Evolutionary conservation across 169 alveolate genomes (phyloP), one percentile per base, ranked within the genome.

Genomic region (Amoebophrya sp.): DNA sequence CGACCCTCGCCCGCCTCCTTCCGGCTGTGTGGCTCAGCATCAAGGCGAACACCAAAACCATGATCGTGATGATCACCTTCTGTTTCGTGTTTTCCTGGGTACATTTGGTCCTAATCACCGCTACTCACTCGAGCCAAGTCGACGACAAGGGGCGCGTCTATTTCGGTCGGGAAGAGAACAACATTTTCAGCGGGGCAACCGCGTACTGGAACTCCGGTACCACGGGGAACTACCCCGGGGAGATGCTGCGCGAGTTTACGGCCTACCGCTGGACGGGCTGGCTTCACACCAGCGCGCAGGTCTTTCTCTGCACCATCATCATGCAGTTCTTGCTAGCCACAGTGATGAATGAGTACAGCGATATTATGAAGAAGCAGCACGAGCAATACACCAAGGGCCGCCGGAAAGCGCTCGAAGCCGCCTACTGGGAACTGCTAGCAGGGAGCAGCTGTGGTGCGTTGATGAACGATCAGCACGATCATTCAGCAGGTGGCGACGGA

Each of bases 51-150:
- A 0, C 18, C 35, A 18, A n/a, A 25, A 66, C 83, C 35, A 66
- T 66, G 83, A 66, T 66, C 35, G 83, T 66, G 83, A 66, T 66
- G 83, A n/a, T 66, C 29, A 66, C 83, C 83, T 66, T 66, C 32
- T 66, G 83, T 25, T 66, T 66, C 83, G 83, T 66, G 39, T 66
- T 66, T 25, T 66, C 83, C 83, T 66, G 83, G 83, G 32, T 66
- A 2, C 83, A 66, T 66, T n/a, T 25, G 35, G 83, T 66, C 32
- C 83, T 66, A 2, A n/a, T 66, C 7, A 66, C 12, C 29, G 83
- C 83, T 0, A 66, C 83, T 0, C 29, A 66, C 35, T 25, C 38
- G 32, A 12, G 29, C 29, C 66, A 47, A 18, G 18, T 47, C 66
- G 66, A 18, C 18, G 66, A 47, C 66, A 18, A 47, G 7, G 18